Evolutionary conservation across 345 rosid genomes (phyloP), one percentile per base, ranked within the genome.

Genomic region (Ceriops tagal): DNA sequence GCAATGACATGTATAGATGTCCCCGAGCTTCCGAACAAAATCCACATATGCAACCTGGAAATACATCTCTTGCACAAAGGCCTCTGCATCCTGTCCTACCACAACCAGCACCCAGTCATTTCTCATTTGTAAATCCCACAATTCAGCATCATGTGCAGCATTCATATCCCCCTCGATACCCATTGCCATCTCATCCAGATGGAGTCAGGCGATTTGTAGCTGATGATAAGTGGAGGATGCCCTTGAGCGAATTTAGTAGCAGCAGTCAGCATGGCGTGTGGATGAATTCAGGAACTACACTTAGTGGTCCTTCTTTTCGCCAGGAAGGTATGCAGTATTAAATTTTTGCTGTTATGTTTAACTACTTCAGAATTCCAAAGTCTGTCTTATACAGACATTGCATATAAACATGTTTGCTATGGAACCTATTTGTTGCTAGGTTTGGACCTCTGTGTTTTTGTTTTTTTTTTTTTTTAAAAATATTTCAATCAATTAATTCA

Each of bases 171-270:
- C 79, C 65, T 71, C 93, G 83, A 46, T 88, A 80, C 72, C 72
- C 86, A 24, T 62, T 89, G 79, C 87, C 87, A 0, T 73, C 90
- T 21, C 86, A 80, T 68, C 84, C 89, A 73, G 93, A 86, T 84
- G 81, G 79, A 46, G 81, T 77, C 60, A 81, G 88, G 77, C 87
- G 75, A 64, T 88, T 73, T 73, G 77, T 79, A 37, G 69, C 82
- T 71, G 96, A 89, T 64, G 96, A 89, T 66, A 79, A 80, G 31
- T 89, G 97, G 97, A 81, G 84, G 79, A 71, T 82, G 83, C 71
- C 89, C 11, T 62, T 85, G 53, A 75, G 79, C 70, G 91, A 87
- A 73, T 82, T 72, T 73, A 79, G 72, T 53, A 18, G 79, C 56
- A 87, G 87, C 68, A 82, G 71, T 78, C 93, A 85, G 79, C 81